phyloP scores from a whole-genome alignment of 2,329 filamentous ascomycete species.

The Alternaria rosae region DNA sequence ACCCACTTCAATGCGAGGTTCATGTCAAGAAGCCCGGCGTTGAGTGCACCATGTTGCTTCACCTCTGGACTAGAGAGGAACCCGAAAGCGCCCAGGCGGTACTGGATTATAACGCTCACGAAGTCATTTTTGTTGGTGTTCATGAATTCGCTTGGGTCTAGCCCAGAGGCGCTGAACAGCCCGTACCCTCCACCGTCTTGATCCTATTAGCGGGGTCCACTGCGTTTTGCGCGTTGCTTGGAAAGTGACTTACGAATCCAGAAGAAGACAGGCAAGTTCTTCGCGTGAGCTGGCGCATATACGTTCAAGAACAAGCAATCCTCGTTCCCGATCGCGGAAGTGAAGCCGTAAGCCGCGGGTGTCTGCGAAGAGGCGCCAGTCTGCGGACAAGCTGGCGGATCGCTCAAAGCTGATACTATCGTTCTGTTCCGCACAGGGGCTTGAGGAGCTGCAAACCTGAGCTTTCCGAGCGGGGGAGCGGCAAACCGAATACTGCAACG shows the following conservation, averaged over 20 bases:
- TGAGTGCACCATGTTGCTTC: conserved; percentile 64
- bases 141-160: conserved; percentile 44
- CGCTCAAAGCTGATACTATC: conserved; percentile 53
- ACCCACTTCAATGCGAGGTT: conserved; percentile 68
- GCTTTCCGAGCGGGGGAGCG: conserved; percentile 58
- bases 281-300: conserved; percentile 50
- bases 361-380: conserved; percentile 38
- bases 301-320: conserved; percentile 54
- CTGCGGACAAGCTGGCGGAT: conserved; percentile 49
- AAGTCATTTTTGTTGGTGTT: conserved; percentile 56
- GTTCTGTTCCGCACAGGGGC: conserved; percentile 53
- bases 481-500: conserved; percentile 56
- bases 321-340: conserved; percentile 44
- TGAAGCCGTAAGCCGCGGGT: conserved; percentile 40
- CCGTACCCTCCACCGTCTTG: conserved; percentile 53
- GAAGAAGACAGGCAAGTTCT: conserved; percentile 62
- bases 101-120: conserved; percentile 68
- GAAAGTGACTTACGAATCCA: conserved; percentile 56
- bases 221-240: conserved; percentile 37
- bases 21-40: conserved; percentile 71
- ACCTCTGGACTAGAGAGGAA: conserved; percentile 68
- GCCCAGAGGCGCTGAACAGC: conserved; percentile 38
- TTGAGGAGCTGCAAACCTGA: conserved; percentile 61
- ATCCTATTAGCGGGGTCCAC: conserved; percentile 25
- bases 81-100: conserved; percentile 68